phyloP scores from a whole-genome alignment of 2,329 filamentous ascomycete genomes.

The Ophiognomonia clavigignenti-juglandacearum region DNA sequence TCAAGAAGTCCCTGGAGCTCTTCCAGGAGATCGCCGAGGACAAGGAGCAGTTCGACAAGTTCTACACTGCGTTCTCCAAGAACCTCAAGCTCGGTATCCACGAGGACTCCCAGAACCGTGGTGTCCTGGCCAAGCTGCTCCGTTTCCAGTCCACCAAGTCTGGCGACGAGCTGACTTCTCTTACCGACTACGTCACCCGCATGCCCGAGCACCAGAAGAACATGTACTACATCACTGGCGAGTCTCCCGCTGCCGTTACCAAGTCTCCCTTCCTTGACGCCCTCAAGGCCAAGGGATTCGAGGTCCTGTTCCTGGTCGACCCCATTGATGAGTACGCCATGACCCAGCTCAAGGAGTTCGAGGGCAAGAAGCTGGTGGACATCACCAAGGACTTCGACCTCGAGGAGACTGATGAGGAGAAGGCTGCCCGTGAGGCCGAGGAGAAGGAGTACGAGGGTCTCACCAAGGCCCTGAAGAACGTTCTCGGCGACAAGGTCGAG shows the following conservation, averaged over 20 bases:
- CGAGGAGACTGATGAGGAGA: slow-evolving; percentile 99
- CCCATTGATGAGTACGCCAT: slow-evolving; percentile 99
- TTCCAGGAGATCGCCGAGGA: slow-evolving; percentile 99
- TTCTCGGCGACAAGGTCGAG: slow-evolving; percentile 98
- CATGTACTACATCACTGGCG: slow-evolving; percentile 99
- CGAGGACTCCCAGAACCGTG: slow-evolving; percentile 98
- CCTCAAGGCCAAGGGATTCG: slow-evolving; percentile 98
- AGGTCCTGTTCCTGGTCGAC: slow-evolving; percentile 98
- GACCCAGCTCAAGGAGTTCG: slow-evolving; percentile 99
- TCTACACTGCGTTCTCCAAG: slow-evolving; percentile 99
- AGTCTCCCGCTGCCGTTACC: slow-evolving; percentile 95
- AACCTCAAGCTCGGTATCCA: slow-evolving; percentile 99
- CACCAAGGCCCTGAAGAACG: slow-evolving; percentile 97
- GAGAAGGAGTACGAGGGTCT: slow-evolving; percentile 97
- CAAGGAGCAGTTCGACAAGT: slow-evolving; percentile 99
- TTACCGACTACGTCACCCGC: slow-evolving; percentile 95
- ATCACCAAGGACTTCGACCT: slow-evolving; percentile 99
- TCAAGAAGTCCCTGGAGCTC: slow-evolving; percentile 99
- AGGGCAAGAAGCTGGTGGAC: slow-evolving; percentile 99
- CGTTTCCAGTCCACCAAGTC: slow-evolving; percentile 99
- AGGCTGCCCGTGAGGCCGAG: slow-evolving; percentile 88
- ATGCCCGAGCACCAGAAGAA: slow-evolving; percentile 99
- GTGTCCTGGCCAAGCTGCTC: slow-evolving; percentile 90
- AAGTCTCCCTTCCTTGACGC: slow-evolving; percentile 99
- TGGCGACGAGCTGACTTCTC: slow-evolving; percentile 89